Evolutionary conservation across 2,329 filamentous ascomycete species (phyloP), one percentile per base, ranked within the genome.

Genomic region (Trichothecium sympodiale): DNA sequence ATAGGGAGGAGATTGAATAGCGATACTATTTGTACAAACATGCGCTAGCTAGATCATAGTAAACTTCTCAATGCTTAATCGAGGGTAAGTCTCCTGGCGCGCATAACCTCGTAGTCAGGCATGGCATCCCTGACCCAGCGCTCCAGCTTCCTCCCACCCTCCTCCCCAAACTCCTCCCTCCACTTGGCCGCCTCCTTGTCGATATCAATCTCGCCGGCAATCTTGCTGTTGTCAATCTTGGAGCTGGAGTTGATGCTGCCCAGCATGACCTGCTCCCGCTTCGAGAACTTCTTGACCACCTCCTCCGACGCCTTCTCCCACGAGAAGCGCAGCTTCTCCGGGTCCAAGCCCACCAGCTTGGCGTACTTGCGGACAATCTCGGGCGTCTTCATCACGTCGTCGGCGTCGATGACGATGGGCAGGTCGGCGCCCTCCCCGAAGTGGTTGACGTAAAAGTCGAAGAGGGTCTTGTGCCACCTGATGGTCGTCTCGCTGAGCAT

Each of bases 341-440:
- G 37, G 36, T 63, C 53, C n/a, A 62, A 38, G 1, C 57, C 58
- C 1, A 50, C 43, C 13, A 46, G 38, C 15, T 50, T 43, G 35
- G 48, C 51, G 32, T 52, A 48, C 31, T 48, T 37, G 12, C 38
- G 30, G 4, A 60, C 46, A n/a, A 54, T 43, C n/a, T 41, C 38
- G 0, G 53, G 52, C 14, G 44, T 40, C 29, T 51, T 50, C 31
- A 61, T 61, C 5, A 61, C 41, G 38, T 61, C 58, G 37, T 60
- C 51, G 6, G 58, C 56, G 35, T 62, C 60, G 1, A 60, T 36
- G 3, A 62, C 42, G 4, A 56, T 44, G 9, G 33, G 33, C 33
- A 18, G 28, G 14, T 27, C 20, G 23, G n/a, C 17, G 14, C 15
- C 26, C 18, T 17, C 33, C 14, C 33, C 15, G 1, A 55, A 56